A percentile compares a stretch with the other conserved stretches of the same genome.
Evolutionary conservation across 192 early-diverging fungal species (phyloP).

Genomic region (Podila verticillata): DNA sequence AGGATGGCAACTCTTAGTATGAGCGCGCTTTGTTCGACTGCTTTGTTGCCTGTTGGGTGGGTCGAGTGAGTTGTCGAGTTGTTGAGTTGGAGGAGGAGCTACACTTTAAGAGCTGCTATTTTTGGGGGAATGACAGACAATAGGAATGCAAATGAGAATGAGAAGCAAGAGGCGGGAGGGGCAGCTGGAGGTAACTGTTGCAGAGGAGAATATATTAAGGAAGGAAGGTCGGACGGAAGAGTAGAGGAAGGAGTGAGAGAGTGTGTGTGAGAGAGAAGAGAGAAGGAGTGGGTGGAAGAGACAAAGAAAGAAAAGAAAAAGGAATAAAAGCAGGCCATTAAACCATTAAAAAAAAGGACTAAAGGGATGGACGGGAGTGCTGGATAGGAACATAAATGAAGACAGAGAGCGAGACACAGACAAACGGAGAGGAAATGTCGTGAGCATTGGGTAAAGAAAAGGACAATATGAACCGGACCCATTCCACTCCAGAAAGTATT

Average conservation of each 20-base stretch:
- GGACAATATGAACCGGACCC: not conserved
- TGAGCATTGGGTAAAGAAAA: not conserved
- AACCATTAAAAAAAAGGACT: not conserved
- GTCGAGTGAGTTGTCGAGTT: not conserved
- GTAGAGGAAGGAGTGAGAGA: not conserved
- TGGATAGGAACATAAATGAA: not conserved
- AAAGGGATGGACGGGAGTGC: not conserved
- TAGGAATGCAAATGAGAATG: not conserved
- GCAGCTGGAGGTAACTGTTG: not conserved
- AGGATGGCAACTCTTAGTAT: not conserved
- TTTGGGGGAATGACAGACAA: constrained; percentile 1
- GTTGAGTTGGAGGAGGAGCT: too few species aligned
- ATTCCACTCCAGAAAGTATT: not conserved
- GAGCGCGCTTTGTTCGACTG: not conserved
- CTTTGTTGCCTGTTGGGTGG: not conserved
- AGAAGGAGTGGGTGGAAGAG: constrained; percentile 1
- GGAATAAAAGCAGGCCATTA: not conserved
- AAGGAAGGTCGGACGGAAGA: not conserved
- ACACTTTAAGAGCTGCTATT: constrained; percentile 1
- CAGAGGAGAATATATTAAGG: not conserved
- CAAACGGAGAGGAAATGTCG: not conserved
- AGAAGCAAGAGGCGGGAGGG: not conserved
- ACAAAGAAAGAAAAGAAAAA: constrained; percentile 1
- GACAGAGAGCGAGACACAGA: not conserved
- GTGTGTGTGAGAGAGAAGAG: not conserved